Evolutionary conservation across 495 filamentous ascomycete genomes (phyloP), one percentile per base, ranked within the genome.

Genomic region (Tuber borchii): DNA sequence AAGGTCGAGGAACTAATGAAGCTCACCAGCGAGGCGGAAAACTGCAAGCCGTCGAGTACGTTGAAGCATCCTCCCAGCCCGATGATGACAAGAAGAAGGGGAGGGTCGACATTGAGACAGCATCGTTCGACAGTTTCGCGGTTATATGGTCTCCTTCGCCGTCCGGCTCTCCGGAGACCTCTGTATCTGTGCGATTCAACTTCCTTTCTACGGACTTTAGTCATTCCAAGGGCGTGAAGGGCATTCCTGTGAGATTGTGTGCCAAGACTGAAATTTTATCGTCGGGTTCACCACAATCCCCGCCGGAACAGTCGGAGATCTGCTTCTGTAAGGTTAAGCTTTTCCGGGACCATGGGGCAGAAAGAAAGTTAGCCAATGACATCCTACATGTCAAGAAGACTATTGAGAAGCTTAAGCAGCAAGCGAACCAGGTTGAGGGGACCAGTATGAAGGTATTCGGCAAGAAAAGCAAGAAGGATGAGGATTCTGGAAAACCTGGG

Each of bases 171-270:
- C 85, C 91, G 12, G 91, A 97, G 72, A 95, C 93, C 84, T 90
- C 87, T 40, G 88, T 99, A 46, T 90, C 93, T 20, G 92, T 98
- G 22, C 92, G 94, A 69, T 99, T 97, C 87, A 97, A 99, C 84
- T 99, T 99, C 82, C 87, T 98, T 0, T 99, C 95, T 0, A 99
- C 95, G 19, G 95, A 99, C 82, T 99, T 98, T 83, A 98, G 94
- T 82, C 94, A 97, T 80, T 97, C 95, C 10, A 98, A 99, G 79
- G 95, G 95, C 43, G 95, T 99, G 43, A 98, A 97, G 83, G 95
- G 95, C 26, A 96, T 97, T 74, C 93, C 95, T 0, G 94, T 99
- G 19, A 85, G 95, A 65, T 87, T 99, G 7, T 98, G 95, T 82
- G 89, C 94, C 7, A 97, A 97, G 84, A 97, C 95, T 0, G 91